These are phyloP conservation scores for Talaromyces sp. DNA, from an alignment of 2,329 filamentous ascomycete genomes.

Conservation along the genomic window DNA sequence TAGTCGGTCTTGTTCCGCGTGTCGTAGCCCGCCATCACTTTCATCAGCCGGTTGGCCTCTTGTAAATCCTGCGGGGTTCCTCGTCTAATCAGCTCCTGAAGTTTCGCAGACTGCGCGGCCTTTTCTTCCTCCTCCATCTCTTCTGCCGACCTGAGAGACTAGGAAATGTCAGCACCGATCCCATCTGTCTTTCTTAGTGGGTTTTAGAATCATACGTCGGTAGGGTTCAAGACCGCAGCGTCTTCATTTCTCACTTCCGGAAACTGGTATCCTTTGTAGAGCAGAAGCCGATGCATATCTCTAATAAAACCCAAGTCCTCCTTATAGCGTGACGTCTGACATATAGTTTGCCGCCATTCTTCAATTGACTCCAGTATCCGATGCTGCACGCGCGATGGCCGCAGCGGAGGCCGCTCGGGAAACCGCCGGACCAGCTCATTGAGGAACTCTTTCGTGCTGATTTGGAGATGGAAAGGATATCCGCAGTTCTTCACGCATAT, in stretches of 20 bases:
- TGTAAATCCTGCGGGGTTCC: constrained; percentile 89
- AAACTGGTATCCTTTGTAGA: constrained; percentile 96
- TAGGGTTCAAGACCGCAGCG: constrained; percentile 92
- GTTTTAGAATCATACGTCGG: constrained; percentile 63
- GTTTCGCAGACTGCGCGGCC: constrained; percentile 92
- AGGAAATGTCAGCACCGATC: constrained; percentile 19
- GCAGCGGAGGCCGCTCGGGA: constrained; percentile 83
- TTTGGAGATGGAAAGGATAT: constrained; percentile 97
- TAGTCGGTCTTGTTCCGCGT: constrained; percentile 95
- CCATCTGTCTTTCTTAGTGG: constrained; percentile 6
- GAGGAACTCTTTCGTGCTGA: constrained; percentile 96
- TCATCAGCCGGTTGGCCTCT: constrained; percentile 97
- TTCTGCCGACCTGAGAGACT: constrained; percentile 93
- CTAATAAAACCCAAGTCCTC: constrained; percentile 93
- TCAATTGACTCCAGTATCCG: constrained; percentile 95
- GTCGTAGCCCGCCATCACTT: constrained; percentile 97
- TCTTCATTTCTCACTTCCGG: constrained; percentile 89
- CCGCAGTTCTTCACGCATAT: constrained; percentile 99
- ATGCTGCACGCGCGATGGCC: constrained; percentile 78
- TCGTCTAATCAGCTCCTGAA: constrained; percentile 90
- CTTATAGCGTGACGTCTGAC: constrained; percentile 95
- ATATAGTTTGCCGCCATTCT: constrained; percentile 97
- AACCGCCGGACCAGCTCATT: constrained; percentile 97
- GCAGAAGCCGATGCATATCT: constrained; percentile 93
- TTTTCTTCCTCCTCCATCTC: constrained; percentile 98